Evolutionary conservation across 805 yeast genomes (phyloP).

Genomic region (Candida vaughaniae): DNA sequence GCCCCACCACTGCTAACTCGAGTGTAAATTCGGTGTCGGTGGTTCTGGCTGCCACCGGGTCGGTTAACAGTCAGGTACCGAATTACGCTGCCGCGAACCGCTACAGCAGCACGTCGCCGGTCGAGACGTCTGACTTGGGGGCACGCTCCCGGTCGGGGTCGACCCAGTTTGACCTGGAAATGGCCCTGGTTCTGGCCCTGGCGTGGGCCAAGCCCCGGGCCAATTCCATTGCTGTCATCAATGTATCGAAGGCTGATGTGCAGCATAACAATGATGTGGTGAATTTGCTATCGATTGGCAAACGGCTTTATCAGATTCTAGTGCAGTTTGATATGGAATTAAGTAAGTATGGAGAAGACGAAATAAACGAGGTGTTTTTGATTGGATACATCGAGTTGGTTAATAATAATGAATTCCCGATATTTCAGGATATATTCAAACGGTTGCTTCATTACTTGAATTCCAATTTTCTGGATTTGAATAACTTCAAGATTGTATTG

Average conservation of each 20-base stretch:
- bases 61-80: no score
- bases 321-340: conserved; percentile 14
- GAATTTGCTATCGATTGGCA: conserved; percentile 28
- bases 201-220: conserved; percentile 3
- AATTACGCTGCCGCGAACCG: no score
- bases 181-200: neutral
- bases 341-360: conserved; percentile 11
- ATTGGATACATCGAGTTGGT: conserved; percentile 29
- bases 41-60: no score
- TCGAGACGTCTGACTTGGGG: no score
- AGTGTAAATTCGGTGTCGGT: neutral
- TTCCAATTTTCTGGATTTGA: conserved; percentile 15
- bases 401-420: conserved; percentile 10
- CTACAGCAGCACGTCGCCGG: no score
- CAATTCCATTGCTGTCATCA: conserved; percentile 6
- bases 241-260: conserved; percentile 1
- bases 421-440: conserved; percentile 20
- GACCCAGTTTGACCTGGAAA: no score
- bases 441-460: conserved; percentile 24
- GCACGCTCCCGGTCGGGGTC: no score
- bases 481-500: conserved; percentile 37
- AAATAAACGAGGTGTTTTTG: conserved; percentile 28
- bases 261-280: conserved; percentile 17
- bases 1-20: neutral
- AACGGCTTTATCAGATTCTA: conserved; percentile 20